These are phyloP conservation scores for Tetracladium setigerum DNA, from an alignment of 495 filamentous ascomycete species.

Conservation along the genomic window DNA sequence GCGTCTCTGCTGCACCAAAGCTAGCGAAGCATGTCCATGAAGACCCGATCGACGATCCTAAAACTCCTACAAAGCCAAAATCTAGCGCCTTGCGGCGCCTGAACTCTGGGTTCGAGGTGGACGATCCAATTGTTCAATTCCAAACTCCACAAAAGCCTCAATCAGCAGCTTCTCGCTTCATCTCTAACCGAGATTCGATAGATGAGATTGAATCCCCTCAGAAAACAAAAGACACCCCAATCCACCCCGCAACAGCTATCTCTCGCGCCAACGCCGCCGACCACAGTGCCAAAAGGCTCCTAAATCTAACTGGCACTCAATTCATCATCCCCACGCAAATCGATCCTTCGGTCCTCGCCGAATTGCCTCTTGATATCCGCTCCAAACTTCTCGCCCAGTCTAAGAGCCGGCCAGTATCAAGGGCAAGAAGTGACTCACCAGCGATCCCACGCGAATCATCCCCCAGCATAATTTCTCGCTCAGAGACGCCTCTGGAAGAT, in stretches of 20 bases:
- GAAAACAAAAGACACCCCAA: slow-evolving; percentile 38
- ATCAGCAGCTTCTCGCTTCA: not conserved
- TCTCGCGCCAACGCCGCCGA: slow-evolving; percentile 48
- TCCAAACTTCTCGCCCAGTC: slow-evolving; percentile 51
- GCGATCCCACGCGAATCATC: slow-evolving; percentile 11
- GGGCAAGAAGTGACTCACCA: slow-evolving; percentile 9
- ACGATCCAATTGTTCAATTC: slow-evolving; percentile 24
- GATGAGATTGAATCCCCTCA: slow-evolving; percentile 56
- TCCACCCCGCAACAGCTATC: slow-evolving; percentile 47
- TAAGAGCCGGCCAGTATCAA: slow-evolving; percentile 16
- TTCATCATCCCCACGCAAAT: slow-evolving; percentile 78
- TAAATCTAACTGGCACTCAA: slow-evolving; percentile 79
- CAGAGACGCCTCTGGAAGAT: not conserved
- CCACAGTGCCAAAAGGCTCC: slow-evolving; percentile 48
- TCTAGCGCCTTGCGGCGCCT: slow-evolving; percentile 11
- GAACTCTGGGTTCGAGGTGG: slow-evolving; percentile 12
- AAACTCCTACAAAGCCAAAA: slow-evolving; percentile 25
- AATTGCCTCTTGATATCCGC: slow-evolving; percentile 73
- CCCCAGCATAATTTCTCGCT: slow-evolving; percentile 18
- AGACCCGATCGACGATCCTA: slow-evolving; percentile 21
- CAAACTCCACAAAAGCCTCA: slow-evolving; percentile 14
- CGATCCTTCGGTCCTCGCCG: slow-evolving; percentile 66
- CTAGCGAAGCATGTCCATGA: slow-evolving; percentile 7
- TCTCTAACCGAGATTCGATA: slow-evolving; percentile 35
- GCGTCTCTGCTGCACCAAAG: slow-evolving; percentile 6